Conservation (phyloP, 768 basidiomycete species). For the Paxillus involutus region DNA sequence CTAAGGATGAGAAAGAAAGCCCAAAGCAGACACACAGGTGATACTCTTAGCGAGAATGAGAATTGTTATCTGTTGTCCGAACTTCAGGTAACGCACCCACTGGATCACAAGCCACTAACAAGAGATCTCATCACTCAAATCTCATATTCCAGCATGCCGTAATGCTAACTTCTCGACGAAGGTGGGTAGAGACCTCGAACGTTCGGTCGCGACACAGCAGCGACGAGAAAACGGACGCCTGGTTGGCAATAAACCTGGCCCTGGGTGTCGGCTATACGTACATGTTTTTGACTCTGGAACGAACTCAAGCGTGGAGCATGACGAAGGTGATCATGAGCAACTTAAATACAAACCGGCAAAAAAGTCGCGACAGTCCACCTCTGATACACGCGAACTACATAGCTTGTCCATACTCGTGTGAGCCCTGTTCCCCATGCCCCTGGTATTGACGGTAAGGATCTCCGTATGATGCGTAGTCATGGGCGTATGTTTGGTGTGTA, state of each 20-base stretch:
- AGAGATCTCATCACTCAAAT: too few relatives aligned
- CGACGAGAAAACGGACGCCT: neutral
- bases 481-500: slow-evolving; percentile 19
- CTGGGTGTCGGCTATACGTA: neutral
- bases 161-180: too few relatives aligned
- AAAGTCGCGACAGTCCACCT: slow-evolving; percentile 15
- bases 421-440: slow-evolving; percentile 28
- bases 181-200: too few relatives aligned
- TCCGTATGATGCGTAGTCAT: slow-evolving; percentile 30
- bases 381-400: slow-evolving; percentile 22
- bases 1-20: neutral
- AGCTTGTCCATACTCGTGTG: slow-evolving; percentile 33
- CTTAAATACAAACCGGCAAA: slow-evolving; percentile 22
- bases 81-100: neutral
- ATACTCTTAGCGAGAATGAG: neutral
- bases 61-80: neutral
- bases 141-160: too few relatives aligned
- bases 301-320: too few relatives aligned
- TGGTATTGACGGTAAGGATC: slow-evolving; percentile 28
- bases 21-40: neutral
- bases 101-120: too few relatives aligned
- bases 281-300: too few relatives aligned
- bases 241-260: neutral
- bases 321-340: slow-evolving; percentile 20
- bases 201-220: neutral